A percentile compares a stretch with the other conserved stretches of the same genome.
These are phyloP conservation scores for Rhodotorula sphaerocarpa DNA, from an alignment of 768 basidiomycete genomes.

Conservation along the genomic window DNA sequence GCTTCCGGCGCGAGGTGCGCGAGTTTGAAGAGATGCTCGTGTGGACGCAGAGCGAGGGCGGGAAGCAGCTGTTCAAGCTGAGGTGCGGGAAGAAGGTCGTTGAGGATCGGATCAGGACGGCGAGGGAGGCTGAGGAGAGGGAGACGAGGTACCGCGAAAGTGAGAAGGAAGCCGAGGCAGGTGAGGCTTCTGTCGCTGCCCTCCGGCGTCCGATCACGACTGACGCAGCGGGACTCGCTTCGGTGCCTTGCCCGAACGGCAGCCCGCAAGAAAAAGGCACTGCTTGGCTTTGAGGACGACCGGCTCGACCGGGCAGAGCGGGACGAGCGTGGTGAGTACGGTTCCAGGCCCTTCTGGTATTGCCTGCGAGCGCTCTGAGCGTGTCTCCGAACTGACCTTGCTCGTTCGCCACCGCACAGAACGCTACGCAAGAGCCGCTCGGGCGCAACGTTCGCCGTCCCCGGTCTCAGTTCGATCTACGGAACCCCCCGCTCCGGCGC, in stretches of 20 bases:
- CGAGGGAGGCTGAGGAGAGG: slow-evolving; percentile 26
- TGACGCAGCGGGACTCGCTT: too few relatives aligned
- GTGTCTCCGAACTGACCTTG: too few relatives aligned
- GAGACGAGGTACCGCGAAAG: slow-evolving; percentile 27
- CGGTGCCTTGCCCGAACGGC: too few relatives aligned
- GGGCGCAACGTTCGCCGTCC: too few relatives aligned
- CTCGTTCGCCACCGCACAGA: too few relatives aligned
- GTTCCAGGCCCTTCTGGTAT: neutral
- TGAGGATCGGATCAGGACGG: neutral
- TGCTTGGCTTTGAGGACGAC: slow-evolving; percentile 30
- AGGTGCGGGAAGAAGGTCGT: slow-evolving; percentile 12
- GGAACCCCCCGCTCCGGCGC: too few relatives aligned
- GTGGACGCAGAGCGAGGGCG: slow-evolving; percentile 7
- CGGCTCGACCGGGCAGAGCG: slow-evolving; percentile 10
- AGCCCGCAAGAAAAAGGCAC: slow-evolving; percentile 17
- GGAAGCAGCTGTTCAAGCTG: slow-evolving; percentile 18
- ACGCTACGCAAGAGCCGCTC: too few relatives aligned
- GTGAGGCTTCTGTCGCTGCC: neutral
- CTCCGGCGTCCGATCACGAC: too few relatives aligned
- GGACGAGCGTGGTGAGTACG: slow-evolving; percentile 25
- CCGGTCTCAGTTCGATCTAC: too few relatives aligned
- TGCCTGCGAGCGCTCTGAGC: too few relatives aligned
- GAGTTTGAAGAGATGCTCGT: slow-evolving; percentile 16
- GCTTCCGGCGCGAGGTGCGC: slow-evolving; percentile 3
- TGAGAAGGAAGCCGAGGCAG: slow-evolving; percentile 23